Conservation (phyloP, 768 basidiomycete genomes). For the Tylopilus intermedius region DNA sequence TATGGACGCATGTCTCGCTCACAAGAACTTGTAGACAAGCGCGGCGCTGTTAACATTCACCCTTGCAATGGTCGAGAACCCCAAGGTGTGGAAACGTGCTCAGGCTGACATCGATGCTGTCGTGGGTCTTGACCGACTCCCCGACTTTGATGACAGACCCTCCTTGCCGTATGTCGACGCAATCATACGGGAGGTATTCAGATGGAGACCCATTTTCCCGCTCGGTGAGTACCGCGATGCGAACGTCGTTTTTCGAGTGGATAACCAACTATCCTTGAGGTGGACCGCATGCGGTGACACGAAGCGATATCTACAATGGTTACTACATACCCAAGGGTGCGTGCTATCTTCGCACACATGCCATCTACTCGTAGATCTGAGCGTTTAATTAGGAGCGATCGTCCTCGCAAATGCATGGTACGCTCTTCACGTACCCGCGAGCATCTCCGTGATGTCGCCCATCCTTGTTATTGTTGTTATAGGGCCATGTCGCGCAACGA, state of each 20-base stretch:
- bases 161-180: background rate
- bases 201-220: background rate
- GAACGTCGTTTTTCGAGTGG: no score
- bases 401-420: background rate
- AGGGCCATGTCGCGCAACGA: background rate
- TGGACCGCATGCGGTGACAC: background rate
- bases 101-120: background rate
- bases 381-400: background rate
- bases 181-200: background rate
- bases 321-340: constrained; percentile 1
- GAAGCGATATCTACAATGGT: background rate
- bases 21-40: background rate
- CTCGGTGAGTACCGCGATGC: background rate
- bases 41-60: background rate
- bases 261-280: background rate
- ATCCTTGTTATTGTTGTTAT: background rate
- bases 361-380: background rate
- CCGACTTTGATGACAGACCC: background rate
- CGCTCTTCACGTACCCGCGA: background rate
- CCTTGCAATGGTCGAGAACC: background rate
- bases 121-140: background rate
- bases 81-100: background rate
- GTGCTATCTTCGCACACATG: no score
- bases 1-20: background rate
- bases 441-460: no score